Evolutionary conservation across 805 yeast species (phyloP).

Genomic region (Yarrowia sp.): DNA sequence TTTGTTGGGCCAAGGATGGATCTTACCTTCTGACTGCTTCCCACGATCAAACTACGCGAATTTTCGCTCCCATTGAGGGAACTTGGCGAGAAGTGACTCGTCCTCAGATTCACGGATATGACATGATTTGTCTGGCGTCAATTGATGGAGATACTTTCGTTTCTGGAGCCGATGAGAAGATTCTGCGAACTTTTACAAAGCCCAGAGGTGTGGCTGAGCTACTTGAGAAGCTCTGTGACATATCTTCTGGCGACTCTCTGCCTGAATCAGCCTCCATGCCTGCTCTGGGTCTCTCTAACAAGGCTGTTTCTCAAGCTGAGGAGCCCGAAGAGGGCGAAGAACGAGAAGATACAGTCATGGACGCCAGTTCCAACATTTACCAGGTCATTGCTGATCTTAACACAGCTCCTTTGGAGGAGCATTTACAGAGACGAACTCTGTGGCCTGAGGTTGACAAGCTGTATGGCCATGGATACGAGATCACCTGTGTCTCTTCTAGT

Average conservation of each 20-base stretch:
- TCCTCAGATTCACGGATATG: slow-evolving; percentile 98
- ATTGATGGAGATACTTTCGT: slow-evolving; percentile 70
- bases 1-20: slow-evolving; percentile 71
- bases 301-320: slow-evolving; percentile 57
- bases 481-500: slow-evolving; percentile 76
- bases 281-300: slow-evolving; percentile 90
- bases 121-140: slow-evolving; percentile 81
- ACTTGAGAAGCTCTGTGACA: slow-evolving; percentile 61
- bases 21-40: slow-evolving; percentile 78
- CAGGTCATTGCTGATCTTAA: slow-evolving; percentile 50
- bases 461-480: slow-evolving; percentile 97
- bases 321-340: slow-evolving; percentile 49
- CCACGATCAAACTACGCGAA: slow-evolving; percentile 89
- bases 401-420: slow-evolving; percentile 86
- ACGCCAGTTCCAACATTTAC: slow-evolving; percentile 41
- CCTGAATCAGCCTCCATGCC: slow-evolving; percentile 92
- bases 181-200: slow-evolving; percentile 84
- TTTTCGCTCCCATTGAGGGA: slow-evolving; percentile 59
- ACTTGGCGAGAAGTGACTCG: slow-evolving; percentile 93
- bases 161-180: slow-evolving; percentile 96
- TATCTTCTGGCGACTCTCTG: slow-evolving; percentile 52
- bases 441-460: slow-evolving; percentile 96
- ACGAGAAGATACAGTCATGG: slow-evolving; percentile 41
- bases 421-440: slow-evolving; percentile 85
- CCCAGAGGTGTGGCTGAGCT: slow-evolving; percentile 78